Base-by-base conservation (phyloP, 2,329 filamentous ascomycete genomes). In the Thielaviopsis euricoi region DNA sequence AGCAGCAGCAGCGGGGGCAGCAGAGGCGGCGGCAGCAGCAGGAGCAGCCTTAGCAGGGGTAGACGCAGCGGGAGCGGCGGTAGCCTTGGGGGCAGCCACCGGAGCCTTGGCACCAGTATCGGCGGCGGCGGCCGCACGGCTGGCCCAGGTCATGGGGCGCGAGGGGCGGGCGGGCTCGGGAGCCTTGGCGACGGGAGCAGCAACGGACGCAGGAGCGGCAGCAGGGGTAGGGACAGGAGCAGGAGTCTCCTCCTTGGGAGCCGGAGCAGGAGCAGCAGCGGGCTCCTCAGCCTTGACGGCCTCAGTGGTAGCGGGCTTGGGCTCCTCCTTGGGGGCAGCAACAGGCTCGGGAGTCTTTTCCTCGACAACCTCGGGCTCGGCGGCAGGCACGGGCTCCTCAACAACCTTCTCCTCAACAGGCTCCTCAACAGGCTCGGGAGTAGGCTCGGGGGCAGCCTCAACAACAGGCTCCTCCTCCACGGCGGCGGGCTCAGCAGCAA, bases 101-200 rank as follows among this genome's bases (percentile, higher is more conserved):
- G 58, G 29, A 33, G 51, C 49, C 52, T 57, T 57, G 48, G 55
- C 57, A 76, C 73, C 52, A 79, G 71, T 48, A 10, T 48, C 43
- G 19, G 77, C 76, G 56, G 82, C 78, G 53, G 82, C 83, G 33
- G 81, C 78, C 43, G 73, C 74, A 62, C 79, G 82, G 71, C 79
- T 87, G 26, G 87, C 87, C 87, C 87, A 91, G 26, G 81, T 83
- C 74, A 86, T 80, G 49, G 82, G 81, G 74, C 61, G 70, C 68
- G 21, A 77, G 72, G 61, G 67, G 40, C 74, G 68, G 60, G 74
- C 76, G 52, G 81, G 78, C 56, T 81, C 78, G 55, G 67, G 62
- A 29, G 70, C 65, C 43, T 71, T 64, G 56, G 79, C 62, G 37
- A 59, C 53, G n/a, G 48, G 48, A 51, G 53, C 58, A 17, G 67